A percentile compares a stretch with the other conserved stretches of the same genome.
phyloP scores from a whole-genome alignment of 2,329 filamentous ascomycete genomes.

The Dactylellina drechsleri region DNA sequence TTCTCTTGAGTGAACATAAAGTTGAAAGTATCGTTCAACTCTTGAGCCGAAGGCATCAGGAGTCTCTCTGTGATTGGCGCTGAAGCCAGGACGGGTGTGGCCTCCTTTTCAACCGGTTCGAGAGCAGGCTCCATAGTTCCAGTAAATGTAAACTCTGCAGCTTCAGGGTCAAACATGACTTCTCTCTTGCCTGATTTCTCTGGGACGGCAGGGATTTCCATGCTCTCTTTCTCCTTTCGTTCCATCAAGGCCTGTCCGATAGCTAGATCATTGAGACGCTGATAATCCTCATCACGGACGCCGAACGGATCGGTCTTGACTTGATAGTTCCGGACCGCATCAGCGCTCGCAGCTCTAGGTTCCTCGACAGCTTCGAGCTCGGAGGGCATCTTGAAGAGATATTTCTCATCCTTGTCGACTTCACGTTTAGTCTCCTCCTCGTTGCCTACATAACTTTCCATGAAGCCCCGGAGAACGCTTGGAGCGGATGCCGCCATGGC shows the following conservation, averaged over 20 bases:
- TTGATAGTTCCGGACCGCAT: constrained; percentile 16
- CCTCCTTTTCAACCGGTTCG: constrained; percentile 21
- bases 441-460: constrained; percentile 52
- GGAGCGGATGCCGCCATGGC: constrained; percentile 26
- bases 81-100: constrained; percentile 45
- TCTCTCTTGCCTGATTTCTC: constrained; percentile 35
- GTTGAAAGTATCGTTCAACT: constrained; percentile 58
- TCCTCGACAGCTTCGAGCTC: constrained; percentile 38
- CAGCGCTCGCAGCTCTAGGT: constrained; percentile 30
- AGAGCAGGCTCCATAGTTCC: constrained; percentile 1
- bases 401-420: constrained; percentile 39
- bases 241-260: constrained; percentile 35
- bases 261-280: constrained; percentile 24
- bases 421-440: constrained; percentile 31
- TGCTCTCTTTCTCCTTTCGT: constrained; percentile 25
- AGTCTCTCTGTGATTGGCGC: constrained; percentile 52
- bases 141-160: constrained; percentile 57
- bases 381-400: constrained; percentile 40
- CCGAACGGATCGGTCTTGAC: constrained; percentile 29
- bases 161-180: constrained; percentile 52
- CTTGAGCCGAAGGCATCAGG: constrained; percentile 57
- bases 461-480: constrained; percentile 8
- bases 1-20: constrained; percentile 54
- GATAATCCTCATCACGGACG: constrained; percentile 27
- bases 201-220: constrained; percentile 8